phyloP scores from a whole-genome alignment of 1,284 basidiomycete species.

The Pyrrhoderma lamaoense region DNA sequence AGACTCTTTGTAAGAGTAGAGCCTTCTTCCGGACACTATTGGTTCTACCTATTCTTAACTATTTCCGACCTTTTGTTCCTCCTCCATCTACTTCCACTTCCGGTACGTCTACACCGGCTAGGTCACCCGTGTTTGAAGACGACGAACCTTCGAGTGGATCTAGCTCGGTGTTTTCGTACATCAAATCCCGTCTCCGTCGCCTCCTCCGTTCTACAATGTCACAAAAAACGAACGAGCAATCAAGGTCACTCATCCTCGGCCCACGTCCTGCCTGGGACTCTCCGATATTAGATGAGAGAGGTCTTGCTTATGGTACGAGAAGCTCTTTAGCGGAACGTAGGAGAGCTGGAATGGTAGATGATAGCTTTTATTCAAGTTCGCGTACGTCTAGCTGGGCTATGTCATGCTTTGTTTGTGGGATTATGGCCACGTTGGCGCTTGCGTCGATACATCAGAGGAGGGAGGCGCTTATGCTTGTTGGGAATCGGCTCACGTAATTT shows the following conservation, averaged over 20 bases:
- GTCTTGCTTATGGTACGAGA: not conserved
- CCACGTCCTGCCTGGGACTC: constrained; percentile 2
- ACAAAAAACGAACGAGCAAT: not conserved
- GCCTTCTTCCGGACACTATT: constrained; percentile 1
- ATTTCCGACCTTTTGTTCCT: not conserved
- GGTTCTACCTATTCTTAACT: not conserved
- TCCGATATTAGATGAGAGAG: not conserved
- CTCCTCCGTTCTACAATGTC: not conserved
- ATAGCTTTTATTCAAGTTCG: too few relatives aligned
- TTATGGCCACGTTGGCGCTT: constrained; percentile 8
- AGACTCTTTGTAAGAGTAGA: not conserved
- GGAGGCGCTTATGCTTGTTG: constrained; percentile 6
- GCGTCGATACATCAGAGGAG: constrained; percentile 10
- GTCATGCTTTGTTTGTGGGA: constrained; percentile 16
- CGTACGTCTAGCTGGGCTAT: constrained; percentile 14
- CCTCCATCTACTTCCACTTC: not conserved
- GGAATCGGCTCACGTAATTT: constrained; percentile 3
- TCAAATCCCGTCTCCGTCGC: not conserved
- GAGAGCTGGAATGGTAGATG: not conserved
- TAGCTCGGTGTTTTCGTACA: not conserved
- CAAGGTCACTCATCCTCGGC: not conserved
- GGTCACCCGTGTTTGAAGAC: constrained; percentile 15
- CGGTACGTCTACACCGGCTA: not conserved
- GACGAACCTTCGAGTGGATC: not conserved
- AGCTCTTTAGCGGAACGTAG: too few relatives aligned